Conservation (phyloP, 805 yeast genomes). For the Pichia scutulata region DNA sequence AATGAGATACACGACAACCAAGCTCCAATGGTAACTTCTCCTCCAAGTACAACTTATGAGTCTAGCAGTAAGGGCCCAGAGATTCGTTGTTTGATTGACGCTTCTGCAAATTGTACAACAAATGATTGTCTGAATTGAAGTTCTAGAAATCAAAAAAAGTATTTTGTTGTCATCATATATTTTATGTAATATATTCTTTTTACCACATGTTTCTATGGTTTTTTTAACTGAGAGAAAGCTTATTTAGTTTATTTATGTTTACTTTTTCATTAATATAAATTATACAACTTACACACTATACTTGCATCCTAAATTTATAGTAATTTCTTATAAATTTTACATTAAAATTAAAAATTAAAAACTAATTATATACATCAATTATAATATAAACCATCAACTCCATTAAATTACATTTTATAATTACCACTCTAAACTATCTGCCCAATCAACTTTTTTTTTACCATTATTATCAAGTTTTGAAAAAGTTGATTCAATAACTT, state of each 20-base stretch:
- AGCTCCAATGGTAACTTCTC: not conserved
- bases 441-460: conserved; percentile 26
- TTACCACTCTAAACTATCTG: conserved; percentile 26
- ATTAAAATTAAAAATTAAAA: conserved; percentile 26
- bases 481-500: not conserved
- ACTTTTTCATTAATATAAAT: no score
- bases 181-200: not conserved
- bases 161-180: not conserved
- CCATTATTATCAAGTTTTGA: not conserved
- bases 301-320: no score
- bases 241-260: not conserved
- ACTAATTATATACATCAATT: conserved; percentile 28
- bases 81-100: conserved; percentile 41
- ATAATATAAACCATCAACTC: not conserved
- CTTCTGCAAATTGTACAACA: conserved; percentile 45
- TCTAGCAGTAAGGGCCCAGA: conserved; percentile 21
- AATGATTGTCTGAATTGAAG: conserved; percentile 27
- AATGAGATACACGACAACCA: not conserved
- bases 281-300: no score
- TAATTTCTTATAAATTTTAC: no score
- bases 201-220: not conserved
- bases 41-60: not conserved
- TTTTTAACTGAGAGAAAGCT: not conserved
- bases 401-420: not conserved
- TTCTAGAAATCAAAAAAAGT: conserved; percentile 15